Conservation (phyloP, 2,329 filamentous ascomycete species). For the Fusarium pseudonygamai region DNA sequence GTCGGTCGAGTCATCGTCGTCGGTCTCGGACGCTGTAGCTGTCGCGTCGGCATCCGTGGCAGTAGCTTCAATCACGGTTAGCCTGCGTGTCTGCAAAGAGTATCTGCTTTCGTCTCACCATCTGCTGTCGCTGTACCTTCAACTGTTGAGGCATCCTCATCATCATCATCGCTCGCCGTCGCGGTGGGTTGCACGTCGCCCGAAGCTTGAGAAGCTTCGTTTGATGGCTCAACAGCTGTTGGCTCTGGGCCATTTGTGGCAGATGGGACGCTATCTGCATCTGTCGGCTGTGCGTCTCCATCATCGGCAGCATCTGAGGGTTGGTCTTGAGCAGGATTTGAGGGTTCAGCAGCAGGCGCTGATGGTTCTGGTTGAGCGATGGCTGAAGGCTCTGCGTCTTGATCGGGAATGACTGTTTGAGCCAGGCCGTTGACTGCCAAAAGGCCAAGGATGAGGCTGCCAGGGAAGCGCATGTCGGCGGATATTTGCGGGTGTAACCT, state of each 20-base stretch:
- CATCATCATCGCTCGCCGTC: background rate
- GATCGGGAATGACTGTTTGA: slow-evolving; percentile 14
- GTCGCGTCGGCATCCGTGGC: slow-evolving; percentile 10
- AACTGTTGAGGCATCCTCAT: slow-evolving; percentile 1
- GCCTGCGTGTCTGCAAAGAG: background rate
- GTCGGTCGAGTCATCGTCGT: background rate
- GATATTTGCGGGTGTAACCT: background rate
- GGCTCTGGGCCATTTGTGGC: slow-evolving; percentile 6
- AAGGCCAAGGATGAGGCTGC: slow-evolving; percentile 25
- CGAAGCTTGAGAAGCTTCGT: slow-evolving; percentile 5
- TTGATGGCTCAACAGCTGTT: slow-evolving; percentile 5
- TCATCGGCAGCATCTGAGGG: background rate
- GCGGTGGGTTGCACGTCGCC: slow-evolving; percentile 2
- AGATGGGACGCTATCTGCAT: background rate
- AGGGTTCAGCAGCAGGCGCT: slow-evolving; percentile 20
- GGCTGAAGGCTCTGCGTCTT: slow-evolving; percentile 9
- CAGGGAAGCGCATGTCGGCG: slow-evolving; percentile 24
- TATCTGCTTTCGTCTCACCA: background rate
- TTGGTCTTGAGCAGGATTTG: slow-evolving; percentile 3
- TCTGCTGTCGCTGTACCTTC: slow-evolving; percentile 19
- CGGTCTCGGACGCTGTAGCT: slow-evolving; percentile 2
- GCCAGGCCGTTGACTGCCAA: slow-evolving; percentile 24
- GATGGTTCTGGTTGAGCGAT: slow-evolving; percentile 21
- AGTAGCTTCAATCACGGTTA: slow-evolving; percentile 10
- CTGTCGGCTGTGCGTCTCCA: background rate